Percentiles rank a stretch among this genome's conserved stretches.
Conservation (phyloP, 768 basidiomycete species). For the Boletellus sp. region DNA sequence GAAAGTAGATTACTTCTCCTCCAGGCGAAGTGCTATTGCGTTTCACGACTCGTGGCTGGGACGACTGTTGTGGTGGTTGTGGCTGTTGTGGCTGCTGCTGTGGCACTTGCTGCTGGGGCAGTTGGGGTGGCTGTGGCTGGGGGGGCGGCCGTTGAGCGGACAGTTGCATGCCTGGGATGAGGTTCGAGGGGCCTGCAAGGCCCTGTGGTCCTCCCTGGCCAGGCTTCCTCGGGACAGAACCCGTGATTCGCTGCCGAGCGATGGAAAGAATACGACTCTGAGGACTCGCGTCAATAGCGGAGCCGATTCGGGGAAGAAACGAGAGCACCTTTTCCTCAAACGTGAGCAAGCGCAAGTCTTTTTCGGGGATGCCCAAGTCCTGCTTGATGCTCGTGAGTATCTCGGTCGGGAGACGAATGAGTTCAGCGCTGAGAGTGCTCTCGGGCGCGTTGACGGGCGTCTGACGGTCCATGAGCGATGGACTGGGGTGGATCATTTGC, state of each 20-base stretch:
- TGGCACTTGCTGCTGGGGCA: constrained; percentile 10
- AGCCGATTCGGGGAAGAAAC: not conserved
- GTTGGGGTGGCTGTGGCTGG: constrained; percentile 26
- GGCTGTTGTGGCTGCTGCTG: constrained; percentile 21
- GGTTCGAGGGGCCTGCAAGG: constrained; percentile 26
- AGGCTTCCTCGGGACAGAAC: constrained; percentile 21
- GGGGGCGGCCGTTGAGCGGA: constrained; percentile 40
- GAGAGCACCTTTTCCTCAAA: constrained; percentile 57
- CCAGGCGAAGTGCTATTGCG: constrained; percentile 61
- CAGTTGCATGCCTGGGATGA: constrained; percentile 34
- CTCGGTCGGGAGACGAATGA: constrained; percentile 37
- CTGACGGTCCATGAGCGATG: constrained; percentile 50
- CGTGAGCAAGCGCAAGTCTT: constrained; percentile 42
- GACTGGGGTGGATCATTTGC: constrained; percentile 53
- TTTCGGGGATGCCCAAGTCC: constrained; percentile 45
- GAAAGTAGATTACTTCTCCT: constrained; percentile 47
- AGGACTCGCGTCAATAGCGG: constrained; percentile 12
- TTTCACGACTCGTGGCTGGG: constrained; percentile 35
- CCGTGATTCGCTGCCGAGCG: constrained; percentile 24
- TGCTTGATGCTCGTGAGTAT: constrained; percentile 35
- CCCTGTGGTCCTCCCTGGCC: constrained; percentile 29
- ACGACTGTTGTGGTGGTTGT: constrained; percentile 26
- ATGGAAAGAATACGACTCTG: constrained; percentile 37
- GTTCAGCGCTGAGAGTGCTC: constrained; percentile 37
- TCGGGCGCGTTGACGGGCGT: constrained; percentile 32